A percentile compares a stretch with the other conserved stretches of the same genome.
Evolutionary conservation across 2,329 filamentous ascomycete genomes (phyloP).

Genomic region (Cytospora piceae): DNA sequence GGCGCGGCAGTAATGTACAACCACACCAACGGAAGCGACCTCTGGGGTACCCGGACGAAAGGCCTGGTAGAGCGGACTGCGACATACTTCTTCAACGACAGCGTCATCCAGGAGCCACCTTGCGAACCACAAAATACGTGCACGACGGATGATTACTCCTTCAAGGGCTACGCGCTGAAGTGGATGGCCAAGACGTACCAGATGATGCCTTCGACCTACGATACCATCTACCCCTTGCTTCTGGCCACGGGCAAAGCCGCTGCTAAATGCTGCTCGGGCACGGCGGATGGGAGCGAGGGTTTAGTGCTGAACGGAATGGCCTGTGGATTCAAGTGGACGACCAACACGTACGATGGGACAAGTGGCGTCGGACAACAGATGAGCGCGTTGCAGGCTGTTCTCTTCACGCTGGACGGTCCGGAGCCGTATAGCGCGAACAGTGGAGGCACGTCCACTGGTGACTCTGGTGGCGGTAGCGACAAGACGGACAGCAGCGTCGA

Average conservation of each 20-base stretch:
- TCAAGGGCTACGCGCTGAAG: conserved; percentile 70
- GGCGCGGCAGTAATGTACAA: conserved; percentile 74
- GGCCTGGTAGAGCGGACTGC: conserved; percentile 56
- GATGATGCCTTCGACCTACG: conserved; percentile 60
- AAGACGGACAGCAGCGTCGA: conserved; percentile 35
- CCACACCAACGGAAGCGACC: conserved; percentile 53
- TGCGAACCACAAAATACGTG: conserved; percentile 65
- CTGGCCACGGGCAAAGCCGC: conserved; percentile 61
- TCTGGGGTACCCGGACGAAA: conserved; percentile 60
- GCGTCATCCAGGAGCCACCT: conserved; percentile 66
- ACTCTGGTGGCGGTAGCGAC: conserved; percentile 45
- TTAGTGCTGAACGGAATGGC: conserved; percentile 55
- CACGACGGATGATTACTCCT: conserved; percentile 71
- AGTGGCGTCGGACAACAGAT: conserved; percentile 63
- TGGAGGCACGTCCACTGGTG: conserved; percentile 54
- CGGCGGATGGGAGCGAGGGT: conserved; percentile 61
- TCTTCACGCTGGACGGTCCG: conserved; percentile 40
- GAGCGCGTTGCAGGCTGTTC: conserved; percentile 59
- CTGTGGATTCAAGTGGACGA: conserved; percentile 68
- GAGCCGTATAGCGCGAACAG: conserved; percentile 50
- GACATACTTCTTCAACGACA: conserved; percentile 53
- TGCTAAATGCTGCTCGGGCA: conserved; percentile 65
- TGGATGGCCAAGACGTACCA: conserved; percentile 65
- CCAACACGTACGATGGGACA: conserved; percentile 55
- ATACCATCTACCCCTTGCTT: conserved; percentile 60